phyloP scores from a whole-genome alignment of 176 grass and related monocot genomes.

The Avena sativa region DNA sequence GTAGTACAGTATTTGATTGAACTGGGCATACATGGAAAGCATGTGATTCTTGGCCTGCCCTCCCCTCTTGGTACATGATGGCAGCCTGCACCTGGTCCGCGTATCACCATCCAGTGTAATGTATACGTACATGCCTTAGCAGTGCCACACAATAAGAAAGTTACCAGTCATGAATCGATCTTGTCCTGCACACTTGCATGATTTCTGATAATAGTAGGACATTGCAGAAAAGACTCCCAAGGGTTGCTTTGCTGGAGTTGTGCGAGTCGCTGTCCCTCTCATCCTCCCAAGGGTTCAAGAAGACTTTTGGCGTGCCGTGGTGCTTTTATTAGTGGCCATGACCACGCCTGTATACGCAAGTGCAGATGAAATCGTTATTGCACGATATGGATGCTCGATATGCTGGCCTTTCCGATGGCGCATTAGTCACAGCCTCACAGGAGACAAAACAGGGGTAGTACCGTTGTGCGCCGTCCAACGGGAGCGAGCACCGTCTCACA shows the following conservation, averaged over 20 bases:
- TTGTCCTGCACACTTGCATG: not conserved
- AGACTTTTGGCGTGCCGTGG: not conserved
- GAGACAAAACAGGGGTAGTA: too few species aligned
- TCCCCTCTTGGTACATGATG: constrained; percentile 13
- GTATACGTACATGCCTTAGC: constrained; percentile 18
- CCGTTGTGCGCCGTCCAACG: too few species aligned
- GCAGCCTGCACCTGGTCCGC: not conserved
- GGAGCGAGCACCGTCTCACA: too few species aligned
- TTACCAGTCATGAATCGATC: not conserved
- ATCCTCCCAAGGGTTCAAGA: not conserved
- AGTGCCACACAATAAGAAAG: constrained; percentile 37
- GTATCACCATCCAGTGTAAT: constrained; percentile 15
- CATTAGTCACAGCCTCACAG: too few species aligned
- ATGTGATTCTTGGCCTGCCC: constrained; percentile 34
- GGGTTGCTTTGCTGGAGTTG: too few species aligned
- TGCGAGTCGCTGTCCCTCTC: too few species aligned
- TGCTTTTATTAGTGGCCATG: not conserved
- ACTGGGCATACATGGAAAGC: constrained; percentile 44
- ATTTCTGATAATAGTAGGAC: not conserved
- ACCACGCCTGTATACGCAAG: too few species aligned
- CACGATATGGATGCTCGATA: too few species aligned
- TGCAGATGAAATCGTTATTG: too few species aligned
- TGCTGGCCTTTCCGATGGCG: too few species aligned
- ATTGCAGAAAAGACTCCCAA: not conserved
- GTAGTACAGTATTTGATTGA: constrained; percentile 23